phyloP scores from a whole-genome alignment of 2,329 filamentous ascomycete species.

The Sporothrix phasma region DNA sequence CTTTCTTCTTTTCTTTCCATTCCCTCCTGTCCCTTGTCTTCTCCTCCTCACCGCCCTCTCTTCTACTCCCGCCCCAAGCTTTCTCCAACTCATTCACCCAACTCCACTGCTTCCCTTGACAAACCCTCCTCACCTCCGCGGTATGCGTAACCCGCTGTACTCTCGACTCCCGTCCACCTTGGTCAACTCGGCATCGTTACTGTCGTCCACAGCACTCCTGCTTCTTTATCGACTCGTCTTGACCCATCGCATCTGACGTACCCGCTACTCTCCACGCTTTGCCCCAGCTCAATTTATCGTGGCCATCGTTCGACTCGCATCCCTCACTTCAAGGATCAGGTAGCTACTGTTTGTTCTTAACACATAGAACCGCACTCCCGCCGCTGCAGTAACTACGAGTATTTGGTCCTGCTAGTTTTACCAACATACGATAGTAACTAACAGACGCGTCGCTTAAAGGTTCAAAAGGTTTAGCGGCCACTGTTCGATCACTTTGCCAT shows the following conservation, averaged over 20 bases:
- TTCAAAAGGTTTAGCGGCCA: neutral
- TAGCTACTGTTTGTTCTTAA: neutral
- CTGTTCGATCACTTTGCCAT: neutral
- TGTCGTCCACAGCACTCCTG: neutral
- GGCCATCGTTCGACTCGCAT: neutral
- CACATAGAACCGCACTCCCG: too few species aligned
- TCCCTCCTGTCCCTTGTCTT: neutral
- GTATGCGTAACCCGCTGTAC: neutral
- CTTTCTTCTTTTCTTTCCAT: neutral
- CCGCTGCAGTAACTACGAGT: neutral
- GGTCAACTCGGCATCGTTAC: neutral
- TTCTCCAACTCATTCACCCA: neutral
- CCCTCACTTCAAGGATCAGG: neutral
- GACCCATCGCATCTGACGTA: neutral
- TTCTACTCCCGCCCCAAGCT: neutral
- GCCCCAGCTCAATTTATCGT: neutral
- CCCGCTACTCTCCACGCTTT: neutral
- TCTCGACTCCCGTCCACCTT: neutral
- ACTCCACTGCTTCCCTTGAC: neutral
- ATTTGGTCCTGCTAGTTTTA: neutral
- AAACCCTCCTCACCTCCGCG: neutral
- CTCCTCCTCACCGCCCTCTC: neutral
- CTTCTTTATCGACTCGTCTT: neutral
- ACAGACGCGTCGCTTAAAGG: neutral
- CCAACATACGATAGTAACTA: neutral